phyloP scores from a whole-genome alignment of 192 early-diverging fungal genomes.

The Linnemannia elongata region DNA sequence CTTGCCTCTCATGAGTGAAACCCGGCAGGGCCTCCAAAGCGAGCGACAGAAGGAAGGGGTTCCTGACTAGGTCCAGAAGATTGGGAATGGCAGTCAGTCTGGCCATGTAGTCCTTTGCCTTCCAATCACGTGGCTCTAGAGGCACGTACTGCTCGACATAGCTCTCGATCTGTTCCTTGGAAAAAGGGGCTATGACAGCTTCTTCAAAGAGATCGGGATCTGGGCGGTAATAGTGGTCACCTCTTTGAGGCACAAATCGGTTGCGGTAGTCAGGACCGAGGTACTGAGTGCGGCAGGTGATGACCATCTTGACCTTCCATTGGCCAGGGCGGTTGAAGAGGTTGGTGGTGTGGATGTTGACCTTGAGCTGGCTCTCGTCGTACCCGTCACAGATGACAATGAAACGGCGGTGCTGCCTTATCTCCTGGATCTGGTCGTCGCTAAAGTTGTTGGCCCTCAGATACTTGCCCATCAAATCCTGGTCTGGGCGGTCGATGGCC shows the following conservation, averaged over 20 bases:
- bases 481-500: background rate
- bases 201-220: background rate
- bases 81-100: background rate
- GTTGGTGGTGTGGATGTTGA: background rate
- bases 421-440: background rate
- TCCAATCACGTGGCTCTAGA: background rate
- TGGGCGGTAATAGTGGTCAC: background rate
- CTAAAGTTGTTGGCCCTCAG: background rate
- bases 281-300: background rate
- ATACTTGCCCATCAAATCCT: background rate
- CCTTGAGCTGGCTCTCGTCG: background rate
- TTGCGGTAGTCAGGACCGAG: background rate
- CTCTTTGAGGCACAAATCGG: background rate
- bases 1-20: background rate
- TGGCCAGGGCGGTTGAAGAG: background rate
- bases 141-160: background rate
- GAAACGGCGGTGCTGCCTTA: background rate
- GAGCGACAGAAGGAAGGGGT: background rate
- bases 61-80: background rate
- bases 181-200: background rate
- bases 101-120: background rate
- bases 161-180: background rate
- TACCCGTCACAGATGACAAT: slow-evolving; percentile 1
- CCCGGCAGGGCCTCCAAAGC: background rate
- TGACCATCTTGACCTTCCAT: background rate